Percentiles rank a stretch among this genome's conserved stretches.
Evolutionary conservation across 2,329 filamentous ascomycete genomes (phyloP).

Genomic region (Triangularia setosa): DNA sequence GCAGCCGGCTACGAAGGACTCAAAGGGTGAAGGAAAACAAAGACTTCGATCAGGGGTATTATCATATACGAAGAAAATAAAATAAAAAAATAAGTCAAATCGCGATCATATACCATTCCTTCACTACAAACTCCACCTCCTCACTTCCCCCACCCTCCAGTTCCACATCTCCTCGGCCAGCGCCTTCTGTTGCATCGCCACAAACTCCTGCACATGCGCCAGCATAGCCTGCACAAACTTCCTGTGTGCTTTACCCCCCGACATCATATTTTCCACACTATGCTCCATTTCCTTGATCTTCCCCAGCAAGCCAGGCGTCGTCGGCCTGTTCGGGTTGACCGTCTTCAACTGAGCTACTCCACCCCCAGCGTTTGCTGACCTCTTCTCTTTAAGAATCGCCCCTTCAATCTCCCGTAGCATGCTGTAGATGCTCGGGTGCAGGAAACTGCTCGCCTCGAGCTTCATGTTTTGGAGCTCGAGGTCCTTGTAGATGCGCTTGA

Average conservation of each 20-base stretch:
- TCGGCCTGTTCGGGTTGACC: conserved; percentile 6
- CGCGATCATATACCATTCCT: no score
- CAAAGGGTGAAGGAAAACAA: background rate
- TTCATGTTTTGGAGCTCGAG: conserved; percentile 3
- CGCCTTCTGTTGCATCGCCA: background rate
- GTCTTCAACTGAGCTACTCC: background rate
- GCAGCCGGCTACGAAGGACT: no score
- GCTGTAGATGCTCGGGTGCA: conserved; percentile 7
- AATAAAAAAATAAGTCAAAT: background rate
- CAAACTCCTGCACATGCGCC: background rate
- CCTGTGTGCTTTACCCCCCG: conserved; percentile 1
- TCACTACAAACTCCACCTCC: background rate
- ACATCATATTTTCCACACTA: conserved; percentile 3
- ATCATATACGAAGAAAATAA: background rate
- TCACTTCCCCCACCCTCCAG: background rate
- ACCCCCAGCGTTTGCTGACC: background rate
- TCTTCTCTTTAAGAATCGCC: conserved; percentile 7
- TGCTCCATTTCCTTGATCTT: conserved; percentile 9
- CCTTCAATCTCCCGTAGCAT: conserved; percentile 7
- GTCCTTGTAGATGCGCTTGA: conserved; percentile 6
- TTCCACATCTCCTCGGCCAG: conserved; percentile 1
- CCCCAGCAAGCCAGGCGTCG: conserved; percentile 2
- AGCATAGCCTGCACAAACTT: conserved; percentile 4
- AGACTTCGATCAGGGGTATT: background rate
- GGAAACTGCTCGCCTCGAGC: conserved; percentile 1